Percentiles rank a stretch among this genome's conserved stretches.
Conservation (phyloP, 768 basidiomycete species). For the Heimioporus sp. region DNA sequence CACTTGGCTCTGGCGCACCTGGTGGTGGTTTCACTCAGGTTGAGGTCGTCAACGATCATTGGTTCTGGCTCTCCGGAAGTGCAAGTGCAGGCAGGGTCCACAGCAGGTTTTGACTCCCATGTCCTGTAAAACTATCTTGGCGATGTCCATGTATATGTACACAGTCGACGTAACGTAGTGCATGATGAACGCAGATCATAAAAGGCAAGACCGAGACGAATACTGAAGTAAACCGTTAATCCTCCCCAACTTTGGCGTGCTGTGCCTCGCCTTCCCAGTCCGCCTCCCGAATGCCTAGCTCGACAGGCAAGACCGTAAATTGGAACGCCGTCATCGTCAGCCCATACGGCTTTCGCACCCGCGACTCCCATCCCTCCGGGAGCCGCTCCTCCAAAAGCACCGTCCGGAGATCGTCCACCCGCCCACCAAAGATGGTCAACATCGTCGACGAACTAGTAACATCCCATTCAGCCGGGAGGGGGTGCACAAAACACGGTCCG, state of each 20-base stretch:
- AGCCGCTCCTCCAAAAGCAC: constrained; percentile 69
- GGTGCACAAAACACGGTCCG: no score
- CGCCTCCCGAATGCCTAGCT: constrained; percentile 15
- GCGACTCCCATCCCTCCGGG: constrained; percentile 69
- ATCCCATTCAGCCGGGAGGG: no score
- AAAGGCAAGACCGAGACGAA: no score
- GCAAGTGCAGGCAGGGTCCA: constrained; percentile 6
- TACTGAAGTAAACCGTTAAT: no score
- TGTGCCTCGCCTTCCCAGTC: constrained; percentile 11
- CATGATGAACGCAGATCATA: no score
- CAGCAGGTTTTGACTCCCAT: constrained; percentile 2
- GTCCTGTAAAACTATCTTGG: no score
- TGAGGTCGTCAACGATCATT: constrained; percentile 17
- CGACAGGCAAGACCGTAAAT: constrained; percentile 44
- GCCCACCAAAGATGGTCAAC: constrained; percentile 65
- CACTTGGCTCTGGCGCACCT: constrained; percentile 12
- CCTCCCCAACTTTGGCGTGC: no score
- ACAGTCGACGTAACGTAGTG: no score
- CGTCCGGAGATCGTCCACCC: constrained; percentile 49
- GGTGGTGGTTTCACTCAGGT: constrained; percentile 19
- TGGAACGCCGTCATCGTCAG: constrained; percentile 58
- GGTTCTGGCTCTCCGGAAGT: constrained; percentile 21
- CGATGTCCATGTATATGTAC: no score
- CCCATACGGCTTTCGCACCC: constrained; percentile 51
- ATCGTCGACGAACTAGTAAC: constrained; percentile 47